Conservation (phyloP, 306 rosid species). For the Echinosophora koreensis region DNA sequence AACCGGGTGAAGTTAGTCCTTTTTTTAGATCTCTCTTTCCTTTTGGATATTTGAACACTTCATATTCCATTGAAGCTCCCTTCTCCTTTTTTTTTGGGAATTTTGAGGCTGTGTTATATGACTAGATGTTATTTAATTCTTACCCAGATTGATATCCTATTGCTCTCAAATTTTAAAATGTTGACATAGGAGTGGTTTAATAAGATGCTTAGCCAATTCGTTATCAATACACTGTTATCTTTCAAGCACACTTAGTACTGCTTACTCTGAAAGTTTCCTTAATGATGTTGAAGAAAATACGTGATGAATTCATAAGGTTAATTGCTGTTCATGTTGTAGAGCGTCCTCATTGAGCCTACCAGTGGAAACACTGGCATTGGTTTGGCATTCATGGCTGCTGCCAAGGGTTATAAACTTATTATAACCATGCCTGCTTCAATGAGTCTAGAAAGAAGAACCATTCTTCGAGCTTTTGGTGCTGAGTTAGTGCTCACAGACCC, state of each 20-base stretch:
- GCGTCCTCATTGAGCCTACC: constrained; percentile 86
- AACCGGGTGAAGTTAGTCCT: constrained; percentile 78
- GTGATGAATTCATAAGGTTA: constrained; percentile 23
- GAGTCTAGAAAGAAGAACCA: constrained; percentile 92
- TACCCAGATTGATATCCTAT: background rate
- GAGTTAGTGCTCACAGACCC: constrained; percentile 91
- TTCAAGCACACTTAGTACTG: background rate
- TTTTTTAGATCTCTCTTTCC: constrained; percentile 31
- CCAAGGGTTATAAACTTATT: constrained; percentile 84
- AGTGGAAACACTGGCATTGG: constrained; percentile 96
- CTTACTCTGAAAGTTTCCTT: background rate
- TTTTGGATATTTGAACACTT: constrained; percentile 17
- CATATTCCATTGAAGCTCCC: constrained; percentile 24
- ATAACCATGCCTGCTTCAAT: constrained; percentile 93
- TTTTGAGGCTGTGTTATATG: constrained; percentile 5
- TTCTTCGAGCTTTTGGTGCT: constrained; percentile 90
- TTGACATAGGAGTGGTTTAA: background rate
- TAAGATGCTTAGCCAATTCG: background rate
- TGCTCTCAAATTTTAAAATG: constrained; percentile 10
- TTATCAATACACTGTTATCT: background rate
- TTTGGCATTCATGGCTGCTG: constrained; percentile 93
- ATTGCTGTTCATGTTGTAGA: constrained; percentile 56
- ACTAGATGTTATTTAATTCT: background rate
- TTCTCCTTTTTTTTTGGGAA: background rate
- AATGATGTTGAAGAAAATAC: too few species aligned